Conservation (phyloP, 2,329 filamentous ascomycete species). For the Basipetospora chlamydospora region DNA sequence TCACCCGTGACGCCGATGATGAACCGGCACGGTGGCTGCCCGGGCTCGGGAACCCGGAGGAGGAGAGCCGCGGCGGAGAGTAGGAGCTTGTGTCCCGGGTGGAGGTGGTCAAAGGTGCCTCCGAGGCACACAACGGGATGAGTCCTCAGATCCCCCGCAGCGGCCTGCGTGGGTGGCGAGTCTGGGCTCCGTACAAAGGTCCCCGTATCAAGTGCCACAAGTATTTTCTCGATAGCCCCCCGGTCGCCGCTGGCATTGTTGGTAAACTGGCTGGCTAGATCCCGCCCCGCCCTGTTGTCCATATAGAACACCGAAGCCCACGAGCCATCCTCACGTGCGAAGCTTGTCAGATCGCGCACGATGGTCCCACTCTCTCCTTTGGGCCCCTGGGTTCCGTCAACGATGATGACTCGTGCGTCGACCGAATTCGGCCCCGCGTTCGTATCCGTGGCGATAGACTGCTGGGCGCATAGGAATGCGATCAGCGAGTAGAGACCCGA, state of each 20-base stretch:
- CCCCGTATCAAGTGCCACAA: too few relatives aligned
- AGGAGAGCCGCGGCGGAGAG: conserved; percentile 74
- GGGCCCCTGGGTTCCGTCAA: conserved; percentile 42
- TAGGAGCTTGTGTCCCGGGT: conserved; percentile 90
- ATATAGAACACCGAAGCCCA: conserved; percentile 55
- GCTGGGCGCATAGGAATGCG: conserved; percentile 52
- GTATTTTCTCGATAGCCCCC: too few relatives aligned
- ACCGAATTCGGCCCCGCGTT: conserved; percentile 46
- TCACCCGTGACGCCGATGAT: conserved; percentile 84
- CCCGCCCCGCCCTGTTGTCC: conserved; percentile 49
- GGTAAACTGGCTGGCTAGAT: too few relatives aligned
- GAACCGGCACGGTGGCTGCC: conserved; percentile 36
- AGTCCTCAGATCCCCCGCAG: too few relatives aligned
- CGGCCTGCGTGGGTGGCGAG: too few relatives aligned
- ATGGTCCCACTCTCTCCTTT: conserved; percentile 27
- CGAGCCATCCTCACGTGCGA: conserved; percentile 36
- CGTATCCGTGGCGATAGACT: conserved; percentile 44
- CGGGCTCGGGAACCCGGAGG: conserved; percentile 34
- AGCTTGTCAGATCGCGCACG: conserved; percentile 34
- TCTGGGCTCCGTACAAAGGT: too few relatives aligned
- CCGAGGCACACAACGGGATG: conserved; percentile 60
- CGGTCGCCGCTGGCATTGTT: too few relatives aligned
- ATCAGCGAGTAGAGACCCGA: conserved; percentile 67
- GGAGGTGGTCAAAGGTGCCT: conserved; percentile 92
- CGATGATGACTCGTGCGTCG: conserved; percentile 59